Conservation (phyloP, 2,329 filamentous ascomycete species). For the Ceratocystis colombiana region DNA sequence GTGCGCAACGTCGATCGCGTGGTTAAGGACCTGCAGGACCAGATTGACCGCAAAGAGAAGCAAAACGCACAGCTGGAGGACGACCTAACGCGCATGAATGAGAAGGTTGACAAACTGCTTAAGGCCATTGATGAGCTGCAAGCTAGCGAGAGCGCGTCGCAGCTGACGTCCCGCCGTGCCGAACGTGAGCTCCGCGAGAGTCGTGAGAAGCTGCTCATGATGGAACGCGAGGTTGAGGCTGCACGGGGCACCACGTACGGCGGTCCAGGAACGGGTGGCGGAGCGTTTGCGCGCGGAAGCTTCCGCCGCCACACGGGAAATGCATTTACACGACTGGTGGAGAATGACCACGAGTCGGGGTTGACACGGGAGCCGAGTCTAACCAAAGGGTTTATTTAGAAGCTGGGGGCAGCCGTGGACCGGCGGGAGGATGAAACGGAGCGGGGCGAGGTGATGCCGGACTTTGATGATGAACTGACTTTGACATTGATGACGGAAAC, state of each 20-base stretch:
- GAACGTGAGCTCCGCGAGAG: slow-evolving; percentile 87
- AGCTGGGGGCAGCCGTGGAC: neutral
- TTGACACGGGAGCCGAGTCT: slow-evolving; percentile 54
- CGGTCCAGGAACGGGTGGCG: slow-evolving; percentile 29
- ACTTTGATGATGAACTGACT: neutral
- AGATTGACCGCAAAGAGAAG: slow-evolving; percentile 90
- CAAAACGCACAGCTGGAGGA: slow-evolving; percentile 69
- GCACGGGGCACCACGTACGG: slow-evolving; percentile 50
- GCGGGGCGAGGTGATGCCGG: neutral
- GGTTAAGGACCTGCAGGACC: slow-evolving; percentile 83
- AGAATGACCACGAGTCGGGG: slow-evolving; percentile 45
- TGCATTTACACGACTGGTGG: slow-evolving; percentile 33
- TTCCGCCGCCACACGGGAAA: slow-evolving; percentile 34
- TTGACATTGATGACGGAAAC: neutral
- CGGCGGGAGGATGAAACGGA: neutral
- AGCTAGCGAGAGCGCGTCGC: slow-evolving; percentile 68
- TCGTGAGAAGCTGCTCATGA: slow-evolving; percentile 63
- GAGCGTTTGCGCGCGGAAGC: slow-evolving; percentile 39
- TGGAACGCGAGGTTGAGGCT: slow-evolving; percentile 82
- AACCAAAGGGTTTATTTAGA: slow-evolving; percentile 66
- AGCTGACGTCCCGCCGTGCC: slow-evolving; percentile 71
- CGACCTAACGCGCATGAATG: slow-evolving; percentile 73
- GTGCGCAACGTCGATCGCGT: slow-evolving; percentile 87
- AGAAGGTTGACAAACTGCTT: slow-evolving; percentile 83
- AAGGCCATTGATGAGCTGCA: slow-evolving; percentile 90